phyloP scores from a whole-genome alignment of 257 asterid species.

The Haberlea rhodopensis region DNA sequence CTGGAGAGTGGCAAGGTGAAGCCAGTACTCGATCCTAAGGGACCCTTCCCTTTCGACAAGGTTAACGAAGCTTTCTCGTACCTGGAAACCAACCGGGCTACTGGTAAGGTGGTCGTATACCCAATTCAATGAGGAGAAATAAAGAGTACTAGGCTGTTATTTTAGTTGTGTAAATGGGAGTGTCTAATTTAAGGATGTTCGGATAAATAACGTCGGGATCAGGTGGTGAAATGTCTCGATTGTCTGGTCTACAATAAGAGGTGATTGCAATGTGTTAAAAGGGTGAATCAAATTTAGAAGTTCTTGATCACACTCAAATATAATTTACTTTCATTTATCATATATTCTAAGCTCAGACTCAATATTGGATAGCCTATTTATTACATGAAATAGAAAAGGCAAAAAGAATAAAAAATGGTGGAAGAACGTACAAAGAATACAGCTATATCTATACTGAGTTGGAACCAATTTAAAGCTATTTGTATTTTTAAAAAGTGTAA shows the following conservation, averaged over 20 bases:
- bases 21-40: conserved; percentile 67
- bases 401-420: too few relatives aligned
- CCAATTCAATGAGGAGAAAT: conserved; percentile 63
- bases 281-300: background rate
- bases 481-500: too few relatives aligned
- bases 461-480: too few relatives aligned
- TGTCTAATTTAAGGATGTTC: conserved; percentile 8
- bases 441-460: too few relatives aligned
- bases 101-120: conserved; percentile 73
- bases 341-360: too few relatives aligned
- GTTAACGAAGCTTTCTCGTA: conserved; percentile 74
- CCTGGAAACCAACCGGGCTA: conserved; percentile 67
- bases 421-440: too few relatives aligned
- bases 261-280: too few relatives aligned
- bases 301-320: background rate
- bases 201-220: background rate
- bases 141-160: background rate
- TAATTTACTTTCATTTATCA: too few relatives aligned
- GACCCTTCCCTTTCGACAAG: conserved; percentile 74
- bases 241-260: background rate
- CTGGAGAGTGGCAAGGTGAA: conserved; percentile 74
- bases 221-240: background rate
- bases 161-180: conserved; percentile 26
- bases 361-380: background rate
- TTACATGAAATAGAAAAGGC: too few relatives aligned